These are phyloP conservation scores for Sugiyamaella xylanicola DNA, from an alignment of 1,139 yeast species.

Conservation along the genomic window DNA sequence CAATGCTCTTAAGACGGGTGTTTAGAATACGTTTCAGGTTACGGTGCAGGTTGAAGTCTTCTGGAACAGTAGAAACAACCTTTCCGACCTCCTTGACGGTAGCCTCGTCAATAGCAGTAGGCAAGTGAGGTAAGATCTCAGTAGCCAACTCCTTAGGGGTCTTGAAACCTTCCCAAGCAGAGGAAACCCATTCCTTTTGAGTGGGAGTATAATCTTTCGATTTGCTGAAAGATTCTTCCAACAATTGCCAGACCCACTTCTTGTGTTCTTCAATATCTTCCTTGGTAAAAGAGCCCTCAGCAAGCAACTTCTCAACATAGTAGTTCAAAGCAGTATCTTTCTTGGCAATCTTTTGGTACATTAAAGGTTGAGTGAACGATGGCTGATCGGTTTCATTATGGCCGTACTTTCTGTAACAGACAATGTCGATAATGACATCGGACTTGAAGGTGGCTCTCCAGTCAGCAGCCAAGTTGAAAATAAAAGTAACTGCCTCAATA, in stretches of 20 bases:
- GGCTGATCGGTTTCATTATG: constrained; percentile 99
- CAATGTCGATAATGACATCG: constrained; percentile 94
- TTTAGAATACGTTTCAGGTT: constrained; percentile 93
- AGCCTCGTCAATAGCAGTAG: constrained; percentile 83
- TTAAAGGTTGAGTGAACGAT: constrained; percentile 94
- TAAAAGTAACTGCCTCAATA: constrained; percentile 88
- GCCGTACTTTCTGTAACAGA: constrained; percentile 98
- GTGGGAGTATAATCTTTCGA: constrained; percentile 91
- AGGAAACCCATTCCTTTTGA: constrained; percentile 96
- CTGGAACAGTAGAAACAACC: constrained; percentile 80
- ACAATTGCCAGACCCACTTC: constrained; percentile 94
- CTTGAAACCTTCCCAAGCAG: constrained; percentile 99
- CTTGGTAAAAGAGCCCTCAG: constrained; percentile 85
- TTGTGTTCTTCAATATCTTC: constrained; percentile 95
- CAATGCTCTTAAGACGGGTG: constrained; percentile 83
- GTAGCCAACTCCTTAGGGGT: constrained; percentile 97
- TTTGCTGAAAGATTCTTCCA: constrained; percentile 86
- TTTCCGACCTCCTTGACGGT: constrained; percentile 77
- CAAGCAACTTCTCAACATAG: constrained; percentile 75
- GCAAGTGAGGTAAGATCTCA: constrained; percentile 92
- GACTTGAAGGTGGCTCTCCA: constrained; percentile 97
- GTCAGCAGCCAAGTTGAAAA: constrained; percentile 96
- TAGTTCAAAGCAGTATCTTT: constrained; percentile 87
- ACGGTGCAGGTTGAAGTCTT: constrained; percentile 85
- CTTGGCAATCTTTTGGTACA: constrained; percentile 89